These are phyloP conservation scores for Tolypocladium inflatum DNA, from an alignment of 2,329 filamentous ascomycete genomes.

Conservation along the genomic window DNA sequence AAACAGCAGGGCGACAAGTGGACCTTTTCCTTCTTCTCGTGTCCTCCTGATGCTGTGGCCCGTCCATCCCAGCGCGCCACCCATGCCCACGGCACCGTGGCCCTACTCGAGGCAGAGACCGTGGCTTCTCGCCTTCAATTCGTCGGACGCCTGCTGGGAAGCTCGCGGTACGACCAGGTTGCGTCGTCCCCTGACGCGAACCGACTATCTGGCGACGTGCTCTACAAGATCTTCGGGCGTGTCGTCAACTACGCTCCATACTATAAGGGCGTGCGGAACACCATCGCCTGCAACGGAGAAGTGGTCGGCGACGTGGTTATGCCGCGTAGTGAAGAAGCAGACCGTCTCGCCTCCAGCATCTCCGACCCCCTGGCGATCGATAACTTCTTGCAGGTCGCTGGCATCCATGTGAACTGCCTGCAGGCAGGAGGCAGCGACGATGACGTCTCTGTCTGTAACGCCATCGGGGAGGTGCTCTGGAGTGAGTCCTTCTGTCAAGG, in stretches of 20 bases:
- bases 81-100: too few species aligned
- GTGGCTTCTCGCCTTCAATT: too few species aligned
- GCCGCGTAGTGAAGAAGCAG: neutral
- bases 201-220: neutral
- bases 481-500: neutral
- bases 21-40: too few species aligned
- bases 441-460: neutral
- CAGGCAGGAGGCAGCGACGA: neutral
- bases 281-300: neutral
- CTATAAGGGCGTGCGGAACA: neutral
- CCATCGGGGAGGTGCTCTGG: neutral
- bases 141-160: too few species aligned
- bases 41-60: too few species aligned
- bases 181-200: neutral
- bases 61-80: too few species aligned
- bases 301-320: neutral
- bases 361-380: constrained; percentile 1
- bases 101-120: too few species aligned
- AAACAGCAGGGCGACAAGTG: too few species aligned
- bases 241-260: neutral
- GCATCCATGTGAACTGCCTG: constrained; percentile 1
- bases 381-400: constrained; percentile 3
- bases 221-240: neutral
- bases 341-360: neutral
- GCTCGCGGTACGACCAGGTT: neutral